A percentile compares a stretch with the other conserved stretches of the same genome.
Conservation (phyloP, 1,284 basidiomycete species). For the Ustilago xerochloae region DNA sequence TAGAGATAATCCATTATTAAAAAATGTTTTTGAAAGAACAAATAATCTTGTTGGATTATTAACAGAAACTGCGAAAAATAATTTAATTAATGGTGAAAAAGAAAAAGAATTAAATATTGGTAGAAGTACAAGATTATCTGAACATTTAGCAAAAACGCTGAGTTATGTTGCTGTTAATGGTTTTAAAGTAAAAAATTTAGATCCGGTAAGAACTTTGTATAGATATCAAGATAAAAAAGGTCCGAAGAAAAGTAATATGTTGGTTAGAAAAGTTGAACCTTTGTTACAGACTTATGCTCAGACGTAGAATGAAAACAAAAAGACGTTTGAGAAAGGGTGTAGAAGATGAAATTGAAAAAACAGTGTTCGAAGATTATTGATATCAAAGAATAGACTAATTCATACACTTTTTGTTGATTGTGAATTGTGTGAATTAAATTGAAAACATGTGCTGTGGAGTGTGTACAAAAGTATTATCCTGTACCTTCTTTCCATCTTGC, state of each 20-base stretch:
- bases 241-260: not conserved
- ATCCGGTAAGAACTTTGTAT: slow-evolving; percentile 21
- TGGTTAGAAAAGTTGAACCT: slow-evolving; percentile 32
- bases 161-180: slow-evolving; percentile 25
- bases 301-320: not conserved
- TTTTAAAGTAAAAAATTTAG: not conserved
- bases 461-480: slow-evolving; percentile 11
- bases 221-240: slow-evolving; percentile 24
- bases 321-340: too few relatives aligned
- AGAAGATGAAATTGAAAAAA: too few relatives aligned
- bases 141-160: not conserved
- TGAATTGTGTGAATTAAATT: not conserved
- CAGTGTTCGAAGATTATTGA: too few relatives aligned
- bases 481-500: slow-evolving; percentile 54
- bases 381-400: too few relatives aligned
- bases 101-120: too few relatives aligned
- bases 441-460: not conserved
- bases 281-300: slow-evolving; percentile 16
- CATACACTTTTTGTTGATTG: too few relatives aligned
- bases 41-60: slow-evolving; percentile 31
- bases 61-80: not conserved
- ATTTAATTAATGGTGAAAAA: not conserved
- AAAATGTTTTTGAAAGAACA: slow-evolving; percentile 2
- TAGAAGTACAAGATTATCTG: not conserved
- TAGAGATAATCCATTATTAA: slow-evolving; percentile 18